Evolutionary conservation across 306 rosid genomes (phyloP).

Genomic region (Carpinus viminea): DNA sequence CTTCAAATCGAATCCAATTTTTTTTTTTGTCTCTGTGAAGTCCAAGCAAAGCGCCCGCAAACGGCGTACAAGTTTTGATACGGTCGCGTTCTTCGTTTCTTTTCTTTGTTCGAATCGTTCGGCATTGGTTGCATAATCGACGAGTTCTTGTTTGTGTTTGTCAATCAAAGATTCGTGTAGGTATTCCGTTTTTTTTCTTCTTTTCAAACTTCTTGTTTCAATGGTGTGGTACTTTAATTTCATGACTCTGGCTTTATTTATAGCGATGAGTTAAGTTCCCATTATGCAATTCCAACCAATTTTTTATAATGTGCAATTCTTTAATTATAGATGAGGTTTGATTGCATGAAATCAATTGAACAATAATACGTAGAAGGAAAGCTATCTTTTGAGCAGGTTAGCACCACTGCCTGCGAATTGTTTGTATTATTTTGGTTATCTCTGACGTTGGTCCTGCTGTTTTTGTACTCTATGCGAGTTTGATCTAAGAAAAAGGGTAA

Average conservation of each 20-base stretch:
- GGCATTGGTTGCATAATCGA: not conserved
- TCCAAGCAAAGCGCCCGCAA: slow-evolving; percentile 49
- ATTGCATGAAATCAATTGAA: not conserved
- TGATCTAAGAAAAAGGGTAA: too few species aligned
- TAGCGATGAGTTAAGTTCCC: not conserved
- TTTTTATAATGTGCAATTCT: not conserved
- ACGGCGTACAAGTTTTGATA: slow-evolving; percentile 43
- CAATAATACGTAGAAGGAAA: not conserved
- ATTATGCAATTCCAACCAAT: not conserved
- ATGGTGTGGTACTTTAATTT: not conserved
- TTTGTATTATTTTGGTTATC: too few species aligned
- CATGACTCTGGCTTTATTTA: not conserved
- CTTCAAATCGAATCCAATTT: slow-evolving; percentile 26
- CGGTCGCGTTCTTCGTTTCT: slow-evolving; percentile 7
- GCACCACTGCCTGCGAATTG: not conserved
- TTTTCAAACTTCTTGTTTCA: not conserved
- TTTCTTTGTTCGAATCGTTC: not conserved
- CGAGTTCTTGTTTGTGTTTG: slow-evolving; percentile 25
- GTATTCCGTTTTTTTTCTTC: slow-evolving; percentile 24
- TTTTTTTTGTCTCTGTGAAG: slow-evolving; percentile 32
- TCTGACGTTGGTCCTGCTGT: too few species aligned
- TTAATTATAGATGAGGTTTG: not conserved
- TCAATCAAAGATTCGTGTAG: slow-evolving; percentile 23
- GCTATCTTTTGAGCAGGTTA: not conserved
- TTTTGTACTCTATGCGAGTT: too few species aligned